These are phyloP conservation scores for Tagetes patula DNA, from an alignment of 129 eudicot genomes.

Conservation along the genomic window DNA sequence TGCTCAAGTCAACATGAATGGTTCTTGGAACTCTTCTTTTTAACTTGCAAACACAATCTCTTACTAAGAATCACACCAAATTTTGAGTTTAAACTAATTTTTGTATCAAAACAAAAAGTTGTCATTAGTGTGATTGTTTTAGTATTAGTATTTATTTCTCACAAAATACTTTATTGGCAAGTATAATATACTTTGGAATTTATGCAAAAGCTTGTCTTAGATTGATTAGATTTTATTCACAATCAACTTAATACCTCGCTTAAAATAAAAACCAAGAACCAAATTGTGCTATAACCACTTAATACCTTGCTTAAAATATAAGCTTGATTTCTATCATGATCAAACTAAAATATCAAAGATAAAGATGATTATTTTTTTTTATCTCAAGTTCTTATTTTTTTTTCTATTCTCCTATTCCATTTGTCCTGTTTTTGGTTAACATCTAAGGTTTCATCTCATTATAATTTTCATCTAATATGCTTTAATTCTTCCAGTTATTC, in stretches of 20 bases:
- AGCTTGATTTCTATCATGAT: conserved; percentile 2
- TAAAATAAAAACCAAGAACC: background rate
- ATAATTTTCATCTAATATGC: background rate
- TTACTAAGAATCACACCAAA: background rate
- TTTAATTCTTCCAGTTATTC: background rate
- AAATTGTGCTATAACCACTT: background rate
- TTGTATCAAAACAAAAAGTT: background rate
- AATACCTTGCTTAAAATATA: background rate
- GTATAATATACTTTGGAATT: background rate
- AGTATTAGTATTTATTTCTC: background rate
- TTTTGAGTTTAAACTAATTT: background rate
- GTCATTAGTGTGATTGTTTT: background rate
- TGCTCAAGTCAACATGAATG: background rate
- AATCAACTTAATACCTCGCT: background rate
- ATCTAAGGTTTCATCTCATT: background rate
- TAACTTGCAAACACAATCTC: background rate
- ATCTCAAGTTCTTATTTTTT: background rate
- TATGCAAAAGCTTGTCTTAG: background rate
- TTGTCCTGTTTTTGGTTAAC: background rate
- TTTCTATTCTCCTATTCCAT: background rate
- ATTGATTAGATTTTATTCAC: background rate
- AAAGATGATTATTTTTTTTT: background rate
- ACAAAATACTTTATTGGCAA: background rate
- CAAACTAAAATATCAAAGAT: background rate
- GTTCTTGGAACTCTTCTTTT: background rate